Base-by-base conservation (phyloP, 768 basidiomycete genomes). In the Hortiboletus campestris region DNA sequence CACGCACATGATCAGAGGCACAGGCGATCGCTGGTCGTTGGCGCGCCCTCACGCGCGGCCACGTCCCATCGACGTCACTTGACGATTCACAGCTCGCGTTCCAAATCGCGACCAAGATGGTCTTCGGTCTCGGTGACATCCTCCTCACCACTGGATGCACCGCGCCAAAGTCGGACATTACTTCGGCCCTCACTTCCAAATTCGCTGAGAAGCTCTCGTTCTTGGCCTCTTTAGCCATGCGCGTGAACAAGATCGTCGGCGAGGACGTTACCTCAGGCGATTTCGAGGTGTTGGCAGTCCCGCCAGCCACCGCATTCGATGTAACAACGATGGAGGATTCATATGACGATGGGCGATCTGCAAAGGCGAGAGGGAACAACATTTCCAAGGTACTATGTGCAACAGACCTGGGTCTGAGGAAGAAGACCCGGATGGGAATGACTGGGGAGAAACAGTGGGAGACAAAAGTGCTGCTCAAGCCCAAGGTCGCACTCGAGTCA, bases 21-120 rank as follows among this genome's bases (percentile, higher is more conserved):
- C 77, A 79, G 53, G 72, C 78, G 6, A 69, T 79, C 35, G 70
- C 77, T 5, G 75, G 76, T 28, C 67, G 76, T 50, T 80, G 78
- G 78, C 73, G 78, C 2, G 72, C 77, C 14, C 60, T 79, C 38
- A 78, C 78, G 3, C 72, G 70, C 6, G 56, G 52, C 7, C 66
- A 72, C n/a, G 60, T 69, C 35, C 69, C 72, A 12, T 60, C 56
- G 11, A 59, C 58, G 4, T 41, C 63, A 20, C 46, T 60, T 17
- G 67, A 71, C 16, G 60, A 67, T 10, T 25, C 58, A 1, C 67
- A 69, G 17, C 44, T 69, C 14, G 60, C 57, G 13, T 63, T 53
- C n/a, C 59, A 71, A 25, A 59, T 69, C 17, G 55, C 61, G 19
- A 59, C 55, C 36, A 67, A 59, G 51, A 59, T 69, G 9, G 38